Evolutionary conservation across 1,284 basidiomycete genomes (phyloP), one percentile per base, ranked within the genome.

Genomic region (Ustilago bromivora): DNA sequence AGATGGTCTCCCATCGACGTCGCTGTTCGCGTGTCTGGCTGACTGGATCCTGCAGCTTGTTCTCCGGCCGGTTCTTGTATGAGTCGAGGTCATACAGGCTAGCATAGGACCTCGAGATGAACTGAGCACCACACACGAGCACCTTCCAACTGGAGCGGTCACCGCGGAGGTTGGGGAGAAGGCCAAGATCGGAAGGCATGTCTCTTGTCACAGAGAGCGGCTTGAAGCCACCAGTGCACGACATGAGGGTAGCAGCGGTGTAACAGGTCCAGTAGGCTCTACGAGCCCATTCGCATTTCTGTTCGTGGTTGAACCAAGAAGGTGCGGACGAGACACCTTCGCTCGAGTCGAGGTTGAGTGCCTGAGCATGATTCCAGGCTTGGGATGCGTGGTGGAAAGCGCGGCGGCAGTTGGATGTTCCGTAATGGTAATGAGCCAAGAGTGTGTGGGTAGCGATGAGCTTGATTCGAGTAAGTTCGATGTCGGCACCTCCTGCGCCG

Each of bases 231-330:
- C 81, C 81, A 6, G 80, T 82, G 57, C 71, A 70, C 31, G 80
- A 72, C 72, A 81, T 81, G 54, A 80, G 76, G 17, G 78, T 76
- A 6, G 78, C 80, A 12, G 81, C 80, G 0, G 80, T 56, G 57
- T 80, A 83, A 53, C 68, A 71, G 12, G 71, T 59, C 78, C 80
- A 82, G 69, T 79, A 82, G 7, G 73, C 76, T 28, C 81, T 52
- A 53, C 78, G 73, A n/a, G 78, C 76, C 81, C 81, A 83, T 35
- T 83, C 81, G 59, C 73, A 67, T 61, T 79, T 80, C 47, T 82
- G 74, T 31, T 71, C 74, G 40, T 69, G 64, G 43, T 73, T 78
- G 75, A 83, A 82, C 68, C 74, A 72, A 17, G 78, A 67, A 0
- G 61, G 66, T 2, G 66, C 55, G 3, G 67, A 62, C 17, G 69